phyloP scores from a whole-genome alignment of 805 yeast species.

The Lachancea sp. region DNA sequence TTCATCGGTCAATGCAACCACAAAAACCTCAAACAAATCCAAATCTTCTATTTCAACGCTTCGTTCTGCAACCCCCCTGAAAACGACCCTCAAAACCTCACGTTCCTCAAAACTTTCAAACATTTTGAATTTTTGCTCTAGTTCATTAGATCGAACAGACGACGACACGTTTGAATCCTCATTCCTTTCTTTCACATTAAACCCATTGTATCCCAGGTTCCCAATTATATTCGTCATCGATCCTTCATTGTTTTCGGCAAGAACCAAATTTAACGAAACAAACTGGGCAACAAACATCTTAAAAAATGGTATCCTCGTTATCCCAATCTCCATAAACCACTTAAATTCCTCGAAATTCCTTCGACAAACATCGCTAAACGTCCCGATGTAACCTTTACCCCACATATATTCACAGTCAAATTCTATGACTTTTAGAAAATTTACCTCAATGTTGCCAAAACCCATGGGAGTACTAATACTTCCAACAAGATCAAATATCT shows the following conservation, averaged over 20 bases:
- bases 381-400: not conserved
- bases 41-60: not conserved
- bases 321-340: not conserved
- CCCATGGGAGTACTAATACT: not conserved
- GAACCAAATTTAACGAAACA: constrained; percentile 10
- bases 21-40: not conserved
- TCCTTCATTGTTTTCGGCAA: constrained; percentile 6
- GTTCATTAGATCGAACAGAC: too few species aligned
- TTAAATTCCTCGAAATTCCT: constrained; percentile 1
- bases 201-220: constrained; percentile 8
- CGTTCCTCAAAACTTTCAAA: not conserved
- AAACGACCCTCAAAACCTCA: not conserved
- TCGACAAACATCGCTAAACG: not conserved
- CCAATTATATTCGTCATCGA: not conserved
- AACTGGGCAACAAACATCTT: constrained; percentile 13
- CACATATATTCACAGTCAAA: not conserved
- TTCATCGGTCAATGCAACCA: not conserved
- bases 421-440: constrained; percentile 1
- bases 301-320: constrained; percentile 7
- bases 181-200: too few species aligned
- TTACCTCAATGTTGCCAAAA: not conserved
- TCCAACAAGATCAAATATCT: constrained; percentile 15
- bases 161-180: too few species aligned
- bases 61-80: not conserved
- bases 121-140: not conserved